These are phyloP conservation scores for Picochlorum sp. DNA, from an alignment of 139 green algal species.

Conservation along the genomic window DNA sequence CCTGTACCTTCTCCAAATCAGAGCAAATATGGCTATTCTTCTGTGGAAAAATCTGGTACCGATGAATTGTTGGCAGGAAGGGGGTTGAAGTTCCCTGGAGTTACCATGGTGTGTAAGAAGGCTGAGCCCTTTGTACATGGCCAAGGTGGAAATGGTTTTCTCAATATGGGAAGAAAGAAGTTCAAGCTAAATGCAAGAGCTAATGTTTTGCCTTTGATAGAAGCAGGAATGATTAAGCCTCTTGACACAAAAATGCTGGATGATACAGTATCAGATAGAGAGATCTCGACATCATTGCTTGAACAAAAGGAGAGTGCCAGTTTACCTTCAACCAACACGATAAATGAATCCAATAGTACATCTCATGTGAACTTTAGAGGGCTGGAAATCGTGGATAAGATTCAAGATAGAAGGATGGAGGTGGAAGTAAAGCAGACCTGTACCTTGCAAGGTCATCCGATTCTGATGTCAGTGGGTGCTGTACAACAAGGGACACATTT, in stretches of 20 bases:
- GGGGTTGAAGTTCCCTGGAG: not conserved
- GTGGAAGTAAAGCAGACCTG: too few species aligned
- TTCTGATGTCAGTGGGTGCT: too few species aligned
- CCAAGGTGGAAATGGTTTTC: not conserved
- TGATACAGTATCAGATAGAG: conserved; percentile 15
- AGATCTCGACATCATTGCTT: not conserved
- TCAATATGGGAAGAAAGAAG: not conserved
- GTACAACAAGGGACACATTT: too few species aligned
- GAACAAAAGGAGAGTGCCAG: not conserved
- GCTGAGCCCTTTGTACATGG: not conserved
- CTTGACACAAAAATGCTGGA: not conserved
- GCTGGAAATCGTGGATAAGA: too few species aligned
- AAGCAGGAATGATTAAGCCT: not conserved
- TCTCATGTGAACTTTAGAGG: too few species aligned
- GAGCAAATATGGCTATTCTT: conserved; percentile 9
- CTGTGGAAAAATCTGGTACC: not conserved
- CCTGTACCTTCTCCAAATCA: not conserved
- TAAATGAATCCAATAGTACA: too few species aligned
- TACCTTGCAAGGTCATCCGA: too few species aligned
- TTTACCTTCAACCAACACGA: not conserved
- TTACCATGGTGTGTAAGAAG: too few species aligned
- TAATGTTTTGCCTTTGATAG: not conserved
- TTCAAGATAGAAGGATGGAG: too few species aligned
- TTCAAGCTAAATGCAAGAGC: not conserved
- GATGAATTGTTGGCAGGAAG: not conserved